phyloP scores from a whole-genome alignment of 495 filamentous ascomycete genomes.

The Pyronema domesticum region DNA sequence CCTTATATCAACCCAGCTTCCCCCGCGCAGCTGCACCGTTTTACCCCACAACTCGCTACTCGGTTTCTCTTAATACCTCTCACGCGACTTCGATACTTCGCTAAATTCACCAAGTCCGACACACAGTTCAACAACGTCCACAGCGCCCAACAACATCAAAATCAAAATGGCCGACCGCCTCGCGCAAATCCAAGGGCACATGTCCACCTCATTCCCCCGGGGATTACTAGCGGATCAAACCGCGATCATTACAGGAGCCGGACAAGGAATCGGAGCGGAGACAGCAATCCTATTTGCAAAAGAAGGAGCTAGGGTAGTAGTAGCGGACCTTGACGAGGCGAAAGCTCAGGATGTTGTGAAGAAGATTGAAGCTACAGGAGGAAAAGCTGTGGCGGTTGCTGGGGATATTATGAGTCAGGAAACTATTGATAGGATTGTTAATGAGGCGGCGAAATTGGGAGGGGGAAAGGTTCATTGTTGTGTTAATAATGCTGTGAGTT shows the following conservation, averaged over 20 bases:
- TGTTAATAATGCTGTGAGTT: slow-evolving; percentile 53
- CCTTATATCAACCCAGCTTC: no score
- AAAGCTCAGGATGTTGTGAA: slow-evolving; percentile 47
- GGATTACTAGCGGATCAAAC: slow-evolving; percentile 60
- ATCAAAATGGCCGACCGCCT: slow-evolving; percentile 38
- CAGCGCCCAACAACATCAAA: background rate
- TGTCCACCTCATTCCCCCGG: slow-evolving; percentile 47
- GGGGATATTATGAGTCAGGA: slow-evolving; percentile 54
- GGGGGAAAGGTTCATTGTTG: slow-evolving; percentile 73
- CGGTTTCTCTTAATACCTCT: no score
- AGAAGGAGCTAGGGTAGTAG: slow-evolving; percentile 66
- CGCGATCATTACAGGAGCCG: slow-evolving; percentile 75
- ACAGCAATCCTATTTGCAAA: slow-evolving; percentile 63
- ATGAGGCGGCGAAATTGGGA: slow-evolving; percentile 60
- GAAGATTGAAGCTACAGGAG: slow-evolving; percentile 43
- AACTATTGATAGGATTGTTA: slow-evolving; percentile 50
- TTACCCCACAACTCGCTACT: no score
- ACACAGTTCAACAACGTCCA: no score
- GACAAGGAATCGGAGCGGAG: slow-evolving; percentile 82
- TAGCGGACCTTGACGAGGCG: slow-evolving; percentile 62
- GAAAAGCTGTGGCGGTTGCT: slow-evolving; percentile 47
- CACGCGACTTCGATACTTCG: no score
- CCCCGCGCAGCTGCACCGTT: no score
- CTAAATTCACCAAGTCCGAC: no score
- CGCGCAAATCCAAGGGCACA: slow-evolving; percentile 51